Percentiles rank a stretch among this genome's conserved stretches.
phyloP scores from a whole-genome alignment of 306 rosid genomes.

The Rubus idaeus region DNA sequence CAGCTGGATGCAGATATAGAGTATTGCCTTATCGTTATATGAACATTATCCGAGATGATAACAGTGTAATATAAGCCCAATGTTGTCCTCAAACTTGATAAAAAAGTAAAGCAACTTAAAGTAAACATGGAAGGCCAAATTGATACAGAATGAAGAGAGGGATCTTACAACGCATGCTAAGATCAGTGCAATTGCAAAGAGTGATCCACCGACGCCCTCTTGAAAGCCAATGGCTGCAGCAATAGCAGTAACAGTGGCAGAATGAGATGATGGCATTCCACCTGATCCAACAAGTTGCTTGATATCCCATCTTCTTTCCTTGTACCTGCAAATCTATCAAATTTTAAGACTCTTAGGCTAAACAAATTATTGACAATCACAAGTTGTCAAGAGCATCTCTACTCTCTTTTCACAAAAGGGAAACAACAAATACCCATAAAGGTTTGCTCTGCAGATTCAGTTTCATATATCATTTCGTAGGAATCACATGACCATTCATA shows the following conservation, averaged over 20 bases:
- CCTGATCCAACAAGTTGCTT: slow-evolving; percentile 89
- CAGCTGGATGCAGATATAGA: neutral
- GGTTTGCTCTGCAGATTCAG: neutral
- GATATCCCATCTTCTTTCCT: slow-evolving; percentile 88
- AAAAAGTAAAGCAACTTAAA: neutral
- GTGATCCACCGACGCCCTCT: slow-evolving; percentile 86
- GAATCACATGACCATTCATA: neutral
- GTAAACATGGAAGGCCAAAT: neutral
- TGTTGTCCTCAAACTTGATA: neutral
- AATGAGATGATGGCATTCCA: slow-evolving; percentile 99
- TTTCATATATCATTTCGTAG: neutral
- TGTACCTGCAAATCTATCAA: slow-evolving; percentile 66
- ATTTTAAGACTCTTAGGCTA: slow-evolving; percentile 38
- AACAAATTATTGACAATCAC: slow-evolving; percentile 14
- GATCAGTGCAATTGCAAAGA: slow-evolving; percentile 73
- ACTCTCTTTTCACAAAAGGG: neutral
- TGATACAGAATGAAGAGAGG: neutral
- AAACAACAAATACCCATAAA: neutral
- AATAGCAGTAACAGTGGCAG: slow-evolving; percentile 91
- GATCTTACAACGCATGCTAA: slow-evolving; percentile 79
- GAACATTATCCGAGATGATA: neutral
- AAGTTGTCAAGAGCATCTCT: neutral
- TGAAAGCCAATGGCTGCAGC: slow-evolving; percentile 83
- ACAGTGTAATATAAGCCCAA: neutral
- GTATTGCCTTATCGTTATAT: neutral